Percentiles rank a stretch among this genome's conserved stretches.
Conservation (phyloP, 306 rosid genomes). For the Prosopis cineraria region DNA sequence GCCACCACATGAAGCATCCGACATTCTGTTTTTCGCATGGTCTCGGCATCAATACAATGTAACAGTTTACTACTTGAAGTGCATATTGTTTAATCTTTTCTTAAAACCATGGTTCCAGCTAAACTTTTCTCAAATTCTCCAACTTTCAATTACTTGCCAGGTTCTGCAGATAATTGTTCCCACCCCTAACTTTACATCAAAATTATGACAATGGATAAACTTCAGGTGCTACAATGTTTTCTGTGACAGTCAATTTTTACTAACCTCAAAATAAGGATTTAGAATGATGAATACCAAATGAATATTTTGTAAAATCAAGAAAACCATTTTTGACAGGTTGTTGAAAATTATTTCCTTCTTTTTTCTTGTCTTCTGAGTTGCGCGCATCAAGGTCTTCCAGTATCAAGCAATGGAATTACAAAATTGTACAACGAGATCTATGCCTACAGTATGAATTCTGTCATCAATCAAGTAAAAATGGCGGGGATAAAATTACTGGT, state of each 20-base stretch:
- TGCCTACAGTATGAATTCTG: neutral
- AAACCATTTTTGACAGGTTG: neutral
- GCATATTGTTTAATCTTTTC: neutral
- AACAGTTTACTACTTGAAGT: neutral
- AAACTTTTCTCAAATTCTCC: neutral
- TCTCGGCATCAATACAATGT: neutral
- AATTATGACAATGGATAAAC: neutral
- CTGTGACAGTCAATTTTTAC: neutral
- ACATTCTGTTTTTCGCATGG: neutral
- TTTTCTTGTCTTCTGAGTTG: neutral
- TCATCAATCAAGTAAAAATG: neutral
- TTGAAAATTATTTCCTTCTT: neutral
- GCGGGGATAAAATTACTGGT: neutral
- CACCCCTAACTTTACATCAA: neutral
- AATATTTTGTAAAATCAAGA: neutral
- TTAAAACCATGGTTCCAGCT: neutral
- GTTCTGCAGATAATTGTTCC: neutral
- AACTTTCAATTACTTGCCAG: neutral
- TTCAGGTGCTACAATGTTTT: neutral
- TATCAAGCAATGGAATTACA: neutral
- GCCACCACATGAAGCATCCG: neutral
- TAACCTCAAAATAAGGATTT: neutral
- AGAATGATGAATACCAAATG: neutral
- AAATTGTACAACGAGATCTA: neutral
- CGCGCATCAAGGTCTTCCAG: neutral